phyloP scores from a whole-genome alignment of 2,329 filamentous ascomycete species.

The Penicillium sumatraense region DNA sequence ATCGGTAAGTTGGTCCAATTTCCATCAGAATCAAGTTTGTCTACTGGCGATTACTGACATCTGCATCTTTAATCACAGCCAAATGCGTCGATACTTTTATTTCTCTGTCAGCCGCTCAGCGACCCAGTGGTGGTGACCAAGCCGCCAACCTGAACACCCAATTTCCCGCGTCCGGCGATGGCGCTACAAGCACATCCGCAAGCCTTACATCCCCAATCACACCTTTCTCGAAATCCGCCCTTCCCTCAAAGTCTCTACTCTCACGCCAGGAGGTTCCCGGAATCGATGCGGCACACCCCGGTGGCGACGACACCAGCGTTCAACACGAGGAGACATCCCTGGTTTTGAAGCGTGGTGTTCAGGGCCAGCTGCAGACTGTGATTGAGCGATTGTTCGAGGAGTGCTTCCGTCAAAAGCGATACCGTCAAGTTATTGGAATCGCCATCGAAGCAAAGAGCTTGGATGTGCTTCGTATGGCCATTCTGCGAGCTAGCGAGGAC shows the following conservation, averaged over 20 bases:
- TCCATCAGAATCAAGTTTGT: not conserved
- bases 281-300: slow-evolving; percentile 61
- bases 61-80: slow-evolving; percentile 50
- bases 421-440: slow-evolving; percentile 95
- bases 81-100: slow-evolving; percentile 99
- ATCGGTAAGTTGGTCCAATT: slow-evolving; percentile 63
- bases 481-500: slow-evolving; percentile 85
- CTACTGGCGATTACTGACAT: slow-evolving; percentile 7
- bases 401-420: slow-evolving; percentile 83
- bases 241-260: slow-evolving; percentile 94
- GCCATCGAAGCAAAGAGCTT: slow-evolving; percentile 93
- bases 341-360: slow-evolving; percentile 73
- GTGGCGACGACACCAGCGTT: slow-evolving; percentile 60
- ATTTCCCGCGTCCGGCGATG: slow-evolving; percentile 70
- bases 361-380: slow-evolving; percentile 78
- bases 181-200: slow-evolving; percentile 68
- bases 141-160: slow-evolving; percentile 77
- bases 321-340: slow-evolving; percentile 63
- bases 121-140: slow-evolving; percentile 53
- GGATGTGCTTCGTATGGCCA: slow-evolving; percentile 82
- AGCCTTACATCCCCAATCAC: slow-evolving; percentile 84
- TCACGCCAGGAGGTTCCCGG: slow-evolving; percentile 73
- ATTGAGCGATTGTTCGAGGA: slow-evolving; percentile 90
- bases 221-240: slow-evolving; percentile 89
- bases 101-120: slow-evolving; percentile 69